Base-by-base conservation (phyloP, 1,284 basidiomycete genomes). In the Fomitopsis palustris region DNA sequence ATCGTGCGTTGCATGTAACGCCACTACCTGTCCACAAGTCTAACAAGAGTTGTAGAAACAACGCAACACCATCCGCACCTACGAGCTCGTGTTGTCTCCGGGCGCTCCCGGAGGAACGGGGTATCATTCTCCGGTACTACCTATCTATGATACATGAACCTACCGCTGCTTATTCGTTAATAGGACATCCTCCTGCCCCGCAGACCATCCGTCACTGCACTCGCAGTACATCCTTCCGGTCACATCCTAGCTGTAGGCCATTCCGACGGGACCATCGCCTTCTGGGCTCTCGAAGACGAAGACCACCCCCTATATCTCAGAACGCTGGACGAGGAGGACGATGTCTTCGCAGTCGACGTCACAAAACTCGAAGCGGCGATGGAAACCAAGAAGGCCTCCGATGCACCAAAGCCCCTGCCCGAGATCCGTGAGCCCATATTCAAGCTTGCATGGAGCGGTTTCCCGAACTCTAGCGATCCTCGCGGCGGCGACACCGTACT, bases 261-360 rank as follows among this genome's bases (percentile, higher is more conserved):
- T 70, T 81, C 84, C n/a, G 95, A 98, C 72, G 95, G 95, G 9
- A 88, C 85, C 53, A 82, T 98, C 51, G 85, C 90, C 4, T 93
- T 96, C 72, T 96, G 94, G 91, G 87, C 89, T 1, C 77, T 90
- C 4, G 86, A 90, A 47, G 92, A 96, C 62, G 84, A 90, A 65
- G 87, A 91, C 62, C 85, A 86, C 60, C 94, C 94, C 0, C 75
- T 97, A 29, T 79, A 88, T 64, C 91, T 95, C 8, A 81, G 91
- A 47, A 94, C 92, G 0, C 71, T 94, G 21, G 81, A 85, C 58
- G 64, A 68, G 42, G 75, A 76, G 8, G 66, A 78, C 12, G 80
- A 87, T 62, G 78, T 87, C 21, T 77, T 85, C 64, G 59, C 76
- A 19, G 77, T 85, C 17, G 76, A 87, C 65, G 73, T 75, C 0